phyloP scores from a whole-genome alignment of 192 early-diverging fungal genomes.

The Linnemannia zychae region DNA sequence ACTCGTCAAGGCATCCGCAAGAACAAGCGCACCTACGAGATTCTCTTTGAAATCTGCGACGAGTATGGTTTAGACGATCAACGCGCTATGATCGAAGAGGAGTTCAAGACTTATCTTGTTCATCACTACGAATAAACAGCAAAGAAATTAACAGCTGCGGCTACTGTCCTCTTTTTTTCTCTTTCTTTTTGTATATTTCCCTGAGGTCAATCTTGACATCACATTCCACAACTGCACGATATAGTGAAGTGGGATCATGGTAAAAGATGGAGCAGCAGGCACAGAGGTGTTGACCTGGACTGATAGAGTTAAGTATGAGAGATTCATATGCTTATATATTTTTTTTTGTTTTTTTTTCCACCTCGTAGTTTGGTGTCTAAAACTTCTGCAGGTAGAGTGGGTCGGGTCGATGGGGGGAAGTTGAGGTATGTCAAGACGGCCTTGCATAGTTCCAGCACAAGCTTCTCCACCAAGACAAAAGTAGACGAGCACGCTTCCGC shows the following conservation, averaged over 20 bases:
- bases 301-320: no score
- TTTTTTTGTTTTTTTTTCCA: no score
- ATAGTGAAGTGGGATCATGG: no score
- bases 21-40: constrained; percentile 43
- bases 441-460: constrained; percentile 2
- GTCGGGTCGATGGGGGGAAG: neutral
- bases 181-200: neutral
- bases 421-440: neutral
- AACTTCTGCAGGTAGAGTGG: no score
- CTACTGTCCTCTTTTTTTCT: no score
- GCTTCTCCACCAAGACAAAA: neutral
- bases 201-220: no score
- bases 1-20: constrained; percentile 6
- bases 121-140: neutral
- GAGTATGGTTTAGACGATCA: constrained; percentile 27
- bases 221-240: no score
- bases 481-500: neutral
- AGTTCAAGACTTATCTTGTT: constrained; percentile 25
- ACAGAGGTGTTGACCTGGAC: neutral
- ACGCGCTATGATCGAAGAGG: constrained; percentile 15
- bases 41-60: constrained; percentile 39
- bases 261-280: no score
- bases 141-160: no score
- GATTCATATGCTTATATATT: no score
- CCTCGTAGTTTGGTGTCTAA: no score